These are phyloP conservation scores for Brettanomyces nanus DNA, from an alignment of 805 yeast species.

Conservation along the genomic window DNA sequence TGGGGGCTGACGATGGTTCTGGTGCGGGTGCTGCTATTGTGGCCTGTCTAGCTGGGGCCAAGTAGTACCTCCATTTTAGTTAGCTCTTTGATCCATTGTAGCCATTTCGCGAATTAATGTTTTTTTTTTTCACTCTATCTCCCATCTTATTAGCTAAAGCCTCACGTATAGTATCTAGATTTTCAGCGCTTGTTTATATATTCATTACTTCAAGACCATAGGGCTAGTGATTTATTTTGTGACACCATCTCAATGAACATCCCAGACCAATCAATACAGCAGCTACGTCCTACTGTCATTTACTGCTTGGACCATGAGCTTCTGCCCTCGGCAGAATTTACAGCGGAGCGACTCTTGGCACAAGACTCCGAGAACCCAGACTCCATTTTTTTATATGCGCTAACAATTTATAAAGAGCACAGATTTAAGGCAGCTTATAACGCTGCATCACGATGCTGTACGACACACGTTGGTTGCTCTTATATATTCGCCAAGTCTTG, in stretches of 20 bases:
- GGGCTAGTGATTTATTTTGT: too few species aligned
- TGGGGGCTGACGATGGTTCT: slow-evolving; percentile 74
- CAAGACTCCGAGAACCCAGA: slow-evolving; percentile 47
- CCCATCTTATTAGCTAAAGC: too few species aligned
- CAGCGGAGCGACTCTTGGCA: slow-evolving; percentile 74
- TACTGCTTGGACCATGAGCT: slow-evolving; percentile 68
- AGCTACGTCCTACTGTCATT: slow-evolving; percentile 52
- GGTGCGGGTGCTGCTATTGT: slow-evolving; percentile 98
- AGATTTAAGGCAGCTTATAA: slow-evolving; percentile 58
- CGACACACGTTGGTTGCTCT: slow-evolving; percentile 62
- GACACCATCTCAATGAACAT: slow-evolving; percentile 15
- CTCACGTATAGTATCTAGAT: too few species aligned
- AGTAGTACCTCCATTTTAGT: too few species aligned
- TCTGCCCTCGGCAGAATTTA: slow-evolving; percentile 71
- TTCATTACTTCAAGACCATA: too few species aligned
- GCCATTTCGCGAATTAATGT: too few species aligned
- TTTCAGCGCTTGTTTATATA: too few species aligned
- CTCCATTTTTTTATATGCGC: slow-evolving; percentile 60
- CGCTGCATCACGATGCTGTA: slow-evolving; percentile 30
- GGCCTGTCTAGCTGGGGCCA: slow-evolving; percentile 77
- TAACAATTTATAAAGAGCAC: slow-evolving; percentile 51
- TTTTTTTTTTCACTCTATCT: too few species aligned
- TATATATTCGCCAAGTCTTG: slow-evolving; percentile 69
- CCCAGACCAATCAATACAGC: slow-evolving; percentile 18
- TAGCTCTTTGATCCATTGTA: too few species aligned